Percentiles rank a stretch among this genome's conserved stretches.
phyloP scores from a whole-genome alignment of 83 land plant genomes.

The Thuja plicata region DNA sequence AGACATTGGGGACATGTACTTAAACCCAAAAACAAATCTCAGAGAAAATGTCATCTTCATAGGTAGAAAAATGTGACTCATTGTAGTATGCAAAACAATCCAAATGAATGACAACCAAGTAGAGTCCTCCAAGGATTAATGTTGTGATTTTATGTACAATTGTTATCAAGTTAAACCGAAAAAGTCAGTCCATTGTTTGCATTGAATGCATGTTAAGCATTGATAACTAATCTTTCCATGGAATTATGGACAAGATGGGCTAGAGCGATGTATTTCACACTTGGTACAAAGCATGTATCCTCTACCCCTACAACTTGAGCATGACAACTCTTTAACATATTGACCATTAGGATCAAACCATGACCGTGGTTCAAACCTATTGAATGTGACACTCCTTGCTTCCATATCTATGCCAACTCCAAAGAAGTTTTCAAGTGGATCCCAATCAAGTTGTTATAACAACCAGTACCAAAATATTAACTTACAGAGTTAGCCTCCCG shows the following conservation, averaged over 20 bases:
- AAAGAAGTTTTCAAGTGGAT: no score
- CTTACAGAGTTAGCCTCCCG: no score
- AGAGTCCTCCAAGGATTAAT: background rate
- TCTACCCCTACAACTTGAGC: slow-evolving; percentile 81
- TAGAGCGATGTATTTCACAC: slow-evolving; percentile 64
- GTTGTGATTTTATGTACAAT: background rate
- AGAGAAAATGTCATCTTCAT: background rate
- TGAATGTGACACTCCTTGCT: slow-evolving; percentile 34
- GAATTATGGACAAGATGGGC: slow-evolving; percentile 57
- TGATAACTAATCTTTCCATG: slow-evolving; percentile 39
- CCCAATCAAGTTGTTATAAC: no score
- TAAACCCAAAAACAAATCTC: background rate
- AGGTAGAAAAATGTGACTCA: background rate
- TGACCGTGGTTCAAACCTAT: slow-evolving; percentile 37
- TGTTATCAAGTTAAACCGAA: background rate
- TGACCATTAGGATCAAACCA: slow-evolving; percentile 90
- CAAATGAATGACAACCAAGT: background rate
- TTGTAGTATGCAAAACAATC: background rate
- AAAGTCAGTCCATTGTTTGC: background rate
- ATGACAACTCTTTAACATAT: slow-evolving; percentile 75
- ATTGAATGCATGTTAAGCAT: background rate
- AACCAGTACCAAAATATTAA: no score
- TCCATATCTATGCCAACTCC: no score
- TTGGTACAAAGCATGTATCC: no score
- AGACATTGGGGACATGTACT: no score